These are phyloP conservation scores for Parastagonospora avenae DNA, from an alignment of 2,329 filamentous ascomycete species.

Conservation along the genomic window DNA sequence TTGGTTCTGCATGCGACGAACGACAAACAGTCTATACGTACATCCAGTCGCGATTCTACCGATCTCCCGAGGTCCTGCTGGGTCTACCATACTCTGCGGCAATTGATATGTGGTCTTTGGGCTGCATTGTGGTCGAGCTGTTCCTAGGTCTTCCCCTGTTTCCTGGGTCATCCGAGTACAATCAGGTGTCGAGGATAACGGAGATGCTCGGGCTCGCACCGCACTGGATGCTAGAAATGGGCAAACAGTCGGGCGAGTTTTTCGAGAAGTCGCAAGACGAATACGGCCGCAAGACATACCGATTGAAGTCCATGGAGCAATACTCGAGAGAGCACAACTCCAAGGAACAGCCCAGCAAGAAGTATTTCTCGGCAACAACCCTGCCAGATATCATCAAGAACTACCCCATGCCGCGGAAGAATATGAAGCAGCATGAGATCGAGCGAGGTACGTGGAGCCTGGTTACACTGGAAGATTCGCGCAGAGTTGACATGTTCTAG, in stretches of 20 bases:
- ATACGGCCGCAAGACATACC: constrained; percentile 86
- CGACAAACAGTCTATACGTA: constrained; percentile 99
- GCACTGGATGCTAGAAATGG: constrained; percentile 99
- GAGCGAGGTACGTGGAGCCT: constrained; percentile 75
- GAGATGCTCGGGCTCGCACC: constrained; percentile 97
- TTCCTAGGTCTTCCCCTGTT: constrained; percentile 95
- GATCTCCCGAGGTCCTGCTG: constrained; percentile 93
- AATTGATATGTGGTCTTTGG: constrained; percentile 99
- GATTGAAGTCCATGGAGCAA: constrained; percentile 96
- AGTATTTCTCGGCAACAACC: constrained; percentile 95
- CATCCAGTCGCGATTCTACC: constrained; percentile 97
- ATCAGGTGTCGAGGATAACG: constrained; percentile 94
- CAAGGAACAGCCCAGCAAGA: constrained; percentile 99
- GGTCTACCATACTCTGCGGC: constrained; percentile 96
- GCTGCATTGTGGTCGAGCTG: constrained; percentile 96
- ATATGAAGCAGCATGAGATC: constrained; percentile 97
- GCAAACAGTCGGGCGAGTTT: constrained; percentile 96
- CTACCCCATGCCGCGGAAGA: constrained; percentile 98
- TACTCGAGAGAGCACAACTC: constrained; percentile 94
- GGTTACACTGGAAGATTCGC: not conserved
- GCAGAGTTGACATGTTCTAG: constrained; percentile 55
- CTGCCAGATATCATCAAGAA: constrained; percentile 96
- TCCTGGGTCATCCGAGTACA: constrained; percentile 97
- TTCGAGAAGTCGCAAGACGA: constrained; percentile 94
- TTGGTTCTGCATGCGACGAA: constrained; percentile 97